Evolutionary conservation across 228 moss, liverwort and hornwort species (phyloP).

Genomic region (Sphagnum magellanicum): DNA sequence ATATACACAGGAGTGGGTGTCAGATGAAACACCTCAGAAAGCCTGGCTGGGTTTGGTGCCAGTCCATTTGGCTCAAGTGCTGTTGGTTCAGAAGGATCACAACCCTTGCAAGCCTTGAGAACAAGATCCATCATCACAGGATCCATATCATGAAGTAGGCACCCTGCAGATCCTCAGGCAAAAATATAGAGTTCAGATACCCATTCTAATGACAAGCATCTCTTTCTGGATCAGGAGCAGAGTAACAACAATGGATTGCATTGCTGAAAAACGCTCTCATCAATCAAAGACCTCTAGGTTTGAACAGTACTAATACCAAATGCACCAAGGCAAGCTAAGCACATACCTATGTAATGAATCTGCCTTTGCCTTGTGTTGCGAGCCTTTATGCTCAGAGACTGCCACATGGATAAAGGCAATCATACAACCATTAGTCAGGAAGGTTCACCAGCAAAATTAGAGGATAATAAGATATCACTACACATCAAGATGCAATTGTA

Average conservation of each 20-base stretch:
- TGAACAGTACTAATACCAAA: neutral
- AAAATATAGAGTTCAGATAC: no score
- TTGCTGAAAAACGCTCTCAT: neutral
- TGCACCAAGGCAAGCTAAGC: neutral
- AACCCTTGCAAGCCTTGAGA: slow-evolving; percentile 35
- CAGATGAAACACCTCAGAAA: slow-evolving; percentile 14
- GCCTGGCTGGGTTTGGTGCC: slow-evolving; percentile 9
- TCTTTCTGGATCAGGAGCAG: no score
- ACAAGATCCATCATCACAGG: slow-evolving; percentile 41
- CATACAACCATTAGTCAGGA: no score
- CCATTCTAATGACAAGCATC: no score
- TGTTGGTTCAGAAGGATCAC: slow-evolving; percentile 38
- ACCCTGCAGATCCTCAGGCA: slow-evolving; percentile 12
- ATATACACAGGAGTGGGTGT: no score
- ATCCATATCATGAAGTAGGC: slow-evolving; percentile 43
- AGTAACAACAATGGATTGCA: neutral
- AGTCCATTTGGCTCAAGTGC: slow-evolving; percentile 10
- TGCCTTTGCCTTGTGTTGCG: slow-evolving; percentile 52
- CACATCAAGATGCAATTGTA: no score
- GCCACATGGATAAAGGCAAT: slow-evolving; percentile 3
- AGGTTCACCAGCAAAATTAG: no score
- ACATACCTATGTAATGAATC: slow-evolving; percentile 36
- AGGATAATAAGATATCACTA: no score
- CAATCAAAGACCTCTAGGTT: neutral
- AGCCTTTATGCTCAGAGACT: slow-evolving; percentile 44